A percentile compares a stretch with the other conserved stretches of the same genome.
Conservation (phyloP, 345 rosid genomes). For the Camelina sativa region DNA sequence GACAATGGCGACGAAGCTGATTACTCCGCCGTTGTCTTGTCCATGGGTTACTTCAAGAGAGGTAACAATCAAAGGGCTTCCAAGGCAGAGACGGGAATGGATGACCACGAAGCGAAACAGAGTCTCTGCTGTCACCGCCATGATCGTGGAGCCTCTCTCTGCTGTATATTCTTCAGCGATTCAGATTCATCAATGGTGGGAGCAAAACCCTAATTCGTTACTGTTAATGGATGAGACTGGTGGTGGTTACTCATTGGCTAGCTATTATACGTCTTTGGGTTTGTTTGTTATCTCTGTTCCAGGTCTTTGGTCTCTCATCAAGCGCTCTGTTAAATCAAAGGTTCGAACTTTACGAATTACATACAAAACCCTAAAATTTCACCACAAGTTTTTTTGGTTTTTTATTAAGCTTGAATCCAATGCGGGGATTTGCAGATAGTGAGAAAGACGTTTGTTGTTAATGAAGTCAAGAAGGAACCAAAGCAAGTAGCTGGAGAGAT, state of each 20-base stretch:
- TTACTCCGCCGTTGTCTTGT: constrained; percentile 41
- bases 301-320: constrained; percentile 97
- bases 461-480: constrained; percentile 60
- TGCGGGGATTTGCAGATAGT: constrained; percentile 62
- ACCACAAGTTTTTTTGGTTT: background rate
- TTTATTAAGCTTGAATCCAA: background rate
- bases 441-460: constrained; percentile 67
- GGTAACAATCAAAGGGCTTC: constrained; percentile 23
- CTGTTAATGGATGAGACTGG: constrained; percentile 60
- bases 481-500: constrained; percentile 86
- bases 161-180: constrained; percentile 42
- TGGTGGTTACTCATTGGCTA: constrained; percentile 85
- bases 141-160: constrained; percentile 33
- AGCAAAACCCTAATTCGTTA: constrained; percentile 43
- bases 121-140: constrained; percentile 28
- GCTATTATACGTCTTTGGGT: constrained; percentile 94
- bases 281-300: constrained; percentile 93
- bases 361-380: constrained; percentile 1
- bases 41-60: constrained; percentile 42
- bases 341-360: constrained; percentile 39
- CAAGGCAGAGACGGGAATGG: constrained; percentile 18
- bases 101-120: constrained; percentile 13
- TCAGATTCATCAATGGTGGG: constrained; percentile 46
- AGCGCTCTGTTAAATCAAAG: constrained; percentile 98
- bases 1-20: constrained; percentile 47